Evolutionary conservation across 805 yeast genomes (phyloP), one percentile per base, ranked within the genome.

Genomic region (Ogataea henricii): DNA sequence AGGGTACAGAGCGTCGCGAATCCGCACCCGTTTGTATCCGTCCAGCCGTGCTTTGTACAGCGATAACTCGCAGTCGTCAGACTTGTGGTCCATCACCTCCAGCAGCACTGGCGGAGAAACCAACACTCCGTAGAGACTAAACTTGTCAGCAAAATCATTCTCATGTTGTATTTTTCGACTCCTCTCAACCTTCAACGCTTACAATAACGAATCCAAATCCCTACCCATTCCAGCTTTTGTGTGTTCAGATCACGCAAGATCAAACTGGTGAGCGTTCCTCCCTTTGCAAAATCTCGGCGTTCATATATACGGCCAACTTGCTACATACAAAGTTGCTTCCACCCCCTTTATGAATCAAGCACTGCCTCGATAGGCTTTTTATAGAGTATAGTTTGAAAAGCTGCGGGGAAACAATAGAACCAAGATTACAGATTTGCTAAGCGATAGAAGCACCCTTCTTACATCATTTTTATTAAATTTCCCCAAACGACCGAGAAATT

Each of bases 51-150:
- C 62, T 9, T 40, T 32, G 21, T 47, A 25, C 5, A 56, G 40
- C 10, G 10, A 26, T 9, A 58, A 25, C 3, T 34, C 29, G 13
- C 45, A n/a, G 16, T 43, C 45, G 2, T 34, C 48, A 2, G 33
- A 41, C 2, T 43, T 34, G 17, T 40, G 35, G 26, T 50, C 56
- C 39, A 58, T 17, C 18, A 55, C 53, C 21, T 48, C 55, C 13
- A 41, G 37, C 12, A 53, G 12, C 1, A 45, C 46, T 22, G 43
- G 43, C 8, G 59, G 55, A 13, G 47, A 45, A 33, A 48, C 47
- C 12, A 51, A 26, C 2, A 53, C 45, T 33, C 58, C 62, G 32
- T 58, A 58, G 23, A 52, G 48, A 39, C 62, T 49, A 2, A 6
- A 27, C 30, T 32, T 3, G 20, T 20, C 5, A 25, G 14, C 21